Evolutionary conservation across 2,329 filamentous ascomycete species (phyloP).

Genomic region (Colletotrichum horii): DNA sequence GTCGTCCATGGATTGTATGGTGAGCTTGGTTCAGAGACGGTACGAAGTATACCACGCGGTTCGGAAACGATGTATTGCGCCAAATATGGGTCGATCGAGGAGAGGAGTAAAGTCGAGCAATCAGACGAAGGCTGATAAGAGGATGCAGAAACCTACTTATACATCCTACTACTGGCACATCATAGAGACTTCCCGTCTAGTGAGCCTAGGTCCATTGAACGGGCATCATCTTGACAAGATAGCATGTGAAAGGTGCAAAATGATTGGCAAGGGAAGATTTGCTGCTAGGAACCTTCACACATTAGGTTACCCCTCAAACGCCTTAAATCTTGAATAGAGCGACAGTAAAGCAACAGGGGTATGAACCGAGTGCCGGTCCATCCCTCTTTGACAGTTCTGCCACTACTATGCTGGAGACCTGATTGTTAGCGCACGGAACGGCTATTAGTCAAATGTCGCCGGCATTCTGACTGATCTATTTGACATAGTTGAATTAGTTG

Average conservation of each 20-base stretch:
- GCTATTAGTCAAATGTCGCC: not conserved
- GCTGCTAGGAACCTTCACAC: not conserved
- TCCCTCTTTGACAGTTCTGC: not conserved
- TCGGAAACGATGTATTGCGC: not conserved
- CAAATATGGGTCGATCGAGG: not conserved
- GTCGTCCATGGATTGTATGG: not conserved
- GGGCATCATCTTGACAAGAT: not conserved
- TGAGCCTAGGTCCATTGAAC: not conserved
- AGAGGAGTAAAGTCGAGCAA: too few species aligned
- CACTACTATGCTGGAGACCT: not conserved
- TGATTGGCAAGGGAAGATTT: not conserved
- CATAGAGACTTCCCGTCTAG: not conserved
- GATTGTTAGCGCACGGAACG: not conserved
- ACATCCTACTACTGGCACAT: fast-evolving
- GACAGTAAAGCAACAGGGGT: not conserved
- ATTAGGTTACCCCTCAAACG: not conserved
- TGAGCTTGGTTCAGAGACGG: not conserved
- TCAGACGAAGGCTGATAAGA: too few species aligned
- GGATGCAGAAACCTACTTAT: not conserved
- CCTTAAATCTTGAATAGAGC: not conserved
- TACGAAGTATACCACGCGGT: not conserved
- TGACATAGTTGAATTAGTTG: not conserved
- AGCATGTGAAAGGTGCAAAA: not conserved
- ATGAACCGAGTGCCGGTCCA: too few species aligned
- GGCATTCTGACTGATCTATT: not conserved